Evolutionary conservation across 495 filamentous ascomycete species (phyloP).

Genomic region (Trypethelium eluteriae): DNA sequence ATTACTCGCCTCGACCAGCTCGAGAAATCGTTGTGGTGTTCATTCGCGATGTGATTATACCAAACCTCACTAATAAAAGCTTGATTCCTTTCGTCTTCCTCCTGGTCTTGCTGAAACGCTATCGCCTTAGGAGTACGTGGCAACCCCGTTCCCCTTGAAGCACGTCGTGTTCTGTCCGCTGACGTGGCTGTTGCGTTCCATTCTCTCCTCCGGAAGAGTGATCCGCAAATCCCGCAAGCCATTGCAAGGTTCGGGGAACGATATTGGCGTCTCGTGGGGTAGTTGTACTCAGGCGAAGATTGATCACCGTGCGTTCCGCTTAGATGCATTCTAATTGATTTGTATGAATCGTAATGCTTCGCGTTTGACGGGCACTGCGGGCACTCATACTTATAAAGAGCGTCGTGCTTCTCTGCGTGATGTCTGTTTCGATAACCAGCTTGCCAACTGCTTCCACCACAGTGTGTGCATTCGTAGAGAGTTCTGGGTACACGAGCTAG

Average conservation of each 20-base stretch:
- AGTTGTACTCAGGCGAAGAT: not conserved
- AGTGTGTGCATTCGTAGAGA: not conserved
- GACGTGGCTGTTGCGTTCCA: not conserved
- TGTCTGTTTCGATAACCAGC: not conserved
- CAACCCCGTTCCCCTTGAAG: not conserved
- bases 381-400: not conserved
- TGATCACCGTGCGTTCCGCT: not conserved
- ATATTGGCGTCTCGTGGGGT: not conserved
- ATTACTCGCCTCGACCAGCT: not conserved
- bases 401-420: not conserved
- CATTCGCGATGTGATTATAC: not conserved
- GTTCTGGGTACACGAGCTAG: not conserved
- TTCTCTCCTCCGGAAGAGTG: not conserved
- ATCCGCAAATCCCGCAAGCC: not conserved
- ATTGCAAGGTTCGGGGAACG: not conserved
- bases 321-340: not conserved
- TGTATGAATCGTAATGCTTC: not conserved
- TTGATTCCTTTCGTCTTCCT: not conserved
- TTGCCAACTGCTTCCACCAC: not conserved
- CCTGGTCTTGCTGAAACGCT: not conserved
- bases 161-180: not conserved
- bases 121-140: not conserved
- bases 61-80: not conserved
- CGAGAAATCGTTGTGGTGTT: not conserved
- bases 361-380: not conserved